Evolutionary conservation across 208 protist species (phyloP).

Genomic region (Trypanosoma rangeli): DNA sequence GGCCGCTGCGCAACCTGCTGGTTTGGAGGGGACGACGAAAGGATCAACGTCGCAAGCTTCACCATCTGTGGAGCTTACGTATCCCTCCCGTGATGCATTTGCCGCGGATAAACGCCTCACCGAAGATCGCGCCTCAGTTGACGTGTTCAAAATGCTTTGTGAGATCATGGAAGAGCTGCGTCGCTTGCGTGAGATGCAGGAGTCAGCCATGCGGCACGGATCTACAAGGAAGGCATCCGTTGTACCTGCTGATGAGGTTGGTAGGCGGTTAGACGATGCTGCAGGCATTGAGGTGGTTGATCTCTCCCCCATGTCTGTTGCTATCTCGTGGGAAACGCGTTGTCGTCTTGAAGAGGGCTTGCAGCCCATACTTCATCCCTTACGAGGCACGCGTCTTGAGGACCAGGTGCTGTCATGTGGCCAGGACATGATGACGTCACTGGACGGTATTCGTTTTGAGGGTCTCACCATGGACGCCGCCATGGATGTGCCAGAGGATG

Average conservation of each 20-base stretch:
- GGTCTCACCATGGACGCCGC: slow-evolving; percentile 77
- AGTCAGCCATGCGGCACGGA: slow-evolving; percentile 6
- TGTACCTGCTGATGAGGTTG: slow-evolving; percentile 1
- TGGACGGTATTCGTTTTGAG: slow-evolving; percentile 86
- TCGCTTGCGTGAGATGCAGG: slow-evolving; percentile 29
- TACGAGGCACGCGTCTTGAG: slow-evolving; percentile 53
- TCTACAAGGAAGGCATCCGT: background rate
- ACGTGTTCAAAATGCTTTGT: slow-evolving; percentile 81
- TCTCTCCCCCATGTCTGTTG: slow-evolving; percentile 57
- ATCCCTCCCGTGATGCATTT: slow-evolving; percentile 16
- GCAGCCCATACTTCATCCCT: slow-evolving; percentile 79
- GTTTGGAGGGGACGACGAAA: background rate
- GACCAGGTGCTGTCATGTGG: slow-evolving; percentile 43
- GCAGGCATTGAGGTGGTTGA: slow-evolving; percentile 59
- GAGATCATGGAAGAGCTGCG: slow-evolving; percentile 87
- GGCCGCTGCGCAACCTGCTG: background rate
- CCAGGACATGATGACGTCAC: slow-evolving; percentile 32
- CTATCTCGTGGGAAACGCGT: slow-evolving; percentile 72
- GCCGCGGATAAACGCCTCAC: background rate
- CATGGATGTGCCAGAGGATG: slow-evolving; percentile 52
- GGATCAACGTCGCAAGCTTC: slow-evolving; percentile 3
- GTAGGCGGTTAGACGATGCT: slow-evolving; percentile 32
- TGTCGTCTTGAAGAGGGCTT: slow-evolving; percentile 55
- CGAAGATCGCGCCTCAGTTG: slow-evolving; percentile 20
- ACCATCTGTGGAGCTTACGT: slow-evolving; percentile 15